These are phyloP conservation scores for Schoenoplectus tabernaemontani DNA, from an alignment of 202 grass and related monocot species.

Conservation along the genomic window DNA sequence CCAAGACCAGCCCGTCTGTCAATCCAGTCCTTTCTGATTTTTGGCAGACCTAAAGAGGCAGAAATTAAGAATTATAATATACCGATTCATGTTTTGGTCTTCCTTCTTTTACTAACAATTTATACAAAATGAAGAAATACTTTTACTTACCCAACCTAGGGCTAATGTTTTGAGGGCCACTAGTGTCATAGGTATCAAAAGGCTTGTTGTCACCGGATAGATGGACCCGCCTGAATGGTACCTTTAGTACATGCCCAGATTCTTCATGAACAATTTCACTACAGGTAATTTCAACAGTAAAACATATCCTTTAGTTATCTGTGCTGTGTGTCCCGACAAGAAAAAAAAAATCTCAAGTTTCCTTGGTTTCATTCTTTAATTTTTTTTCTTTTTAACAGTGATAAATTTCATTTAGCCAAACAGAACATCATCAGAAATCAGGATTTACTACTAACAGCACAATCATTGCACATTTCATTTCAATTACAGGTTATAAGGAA, in stretches of 20 bases:
- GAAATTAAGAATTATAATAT: background rate
- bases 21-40: conserved; percentile 94
- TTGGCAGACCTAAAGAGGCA: conserved; percentile 62
- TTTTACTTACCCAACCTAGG: conserved; percentile 55
- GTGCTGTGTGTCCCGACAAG: background rate
- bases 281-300: conserved; percentile 33
- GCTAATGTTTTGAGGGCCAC: conserved; percentile 87
- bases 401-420: background rate
- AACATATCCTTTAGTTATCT: conserved; percentile 9
- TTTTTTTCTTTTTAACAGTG: background rate
- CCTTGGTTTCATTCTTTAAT: background rate
- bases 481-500: too few relatives aligned
- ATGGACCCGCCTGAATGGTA: conserved; percentile 83
- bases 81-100: background rate
- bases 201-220: conserved; percentile 61
- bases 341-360: background rate
- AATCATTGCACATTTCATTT: background rate
- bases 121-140: background rate
- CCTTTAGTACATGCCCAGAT: conserved; percentile 71
- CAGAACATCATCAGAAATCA: background rate
- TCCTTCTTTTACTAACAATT: background rate
- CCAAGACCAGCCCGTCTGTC: conserved; percentile 67
- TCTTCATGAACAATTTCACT: conserved; percentile 88
- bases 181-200: conserved; percentile 95
- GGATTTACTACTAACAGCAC: background rate